These are phyloP conservation scores for Myxozyma kluyveri DNA, from an alignment of 805 yeast genomes.

Conservation along the genomic window DNA sequence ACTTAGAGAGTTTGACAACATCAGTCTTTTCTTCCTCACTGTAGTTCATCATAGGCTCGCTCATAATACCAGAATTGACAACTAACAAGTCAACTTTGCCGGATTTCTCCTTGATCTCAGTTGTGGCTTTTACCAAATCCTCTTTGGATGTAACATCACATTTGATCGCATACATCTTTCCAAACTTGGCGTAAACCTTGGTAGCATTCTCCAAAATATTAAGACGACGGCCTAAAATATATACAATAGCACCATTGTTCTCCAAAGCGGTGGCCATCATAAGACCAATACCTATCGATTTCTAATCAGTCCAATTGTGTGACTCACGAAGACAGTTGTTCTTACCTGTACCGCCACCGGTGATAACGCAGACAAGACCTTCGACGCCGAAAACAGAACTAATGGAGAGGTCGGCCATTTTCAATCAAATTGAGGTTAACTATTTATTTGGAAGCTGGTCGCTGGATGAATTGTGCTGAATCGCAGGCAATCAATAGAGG, in stretches of 20 bases:
- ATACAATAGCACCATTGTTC: conserved; percentile 32
- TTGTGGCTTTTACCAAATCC: conserved; percentile 16
- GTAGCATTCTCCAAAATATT: conserved; percentile 26
- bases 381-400: conserved; percentile 57
- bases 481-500: too few relatives aligned
- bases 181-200: conserved; percentile 22
- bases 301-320: too few relatives aligned
- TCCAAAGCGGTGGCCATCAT: conserved; percentile 30
- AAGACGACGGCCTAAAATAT: conserved; percentile 30
- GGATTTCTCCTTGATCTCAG: conserved; percentile 23
- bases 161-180: conserved; percentile 23
- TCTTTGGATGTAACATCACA: conserved; percentile 28
- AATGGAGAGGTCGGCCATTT: conserved; percentile 22
- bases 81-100: conserved; percentile 27
- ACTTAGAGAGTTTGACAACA: conserved; percentile 15
- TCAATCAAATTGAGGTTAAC: background rate
- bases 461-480: too few relatives aligned
- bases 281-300: conserved; percentile 23
- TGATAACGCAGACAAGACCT: conserved; percentile 69
- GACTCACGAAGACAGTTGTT: too few relatives aligned
- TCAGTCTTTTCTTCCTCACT: conserved; percentile 18
- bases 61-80: conserved; percentile 28
- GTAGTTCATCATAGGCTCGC: conserved; percentile 5
- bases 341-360: conserved; percentile 67
- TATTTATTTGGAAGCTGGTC: background rate